Conservation (phyloP, 1,139 yeast species). For the Zygoascus sp. region DNA sequence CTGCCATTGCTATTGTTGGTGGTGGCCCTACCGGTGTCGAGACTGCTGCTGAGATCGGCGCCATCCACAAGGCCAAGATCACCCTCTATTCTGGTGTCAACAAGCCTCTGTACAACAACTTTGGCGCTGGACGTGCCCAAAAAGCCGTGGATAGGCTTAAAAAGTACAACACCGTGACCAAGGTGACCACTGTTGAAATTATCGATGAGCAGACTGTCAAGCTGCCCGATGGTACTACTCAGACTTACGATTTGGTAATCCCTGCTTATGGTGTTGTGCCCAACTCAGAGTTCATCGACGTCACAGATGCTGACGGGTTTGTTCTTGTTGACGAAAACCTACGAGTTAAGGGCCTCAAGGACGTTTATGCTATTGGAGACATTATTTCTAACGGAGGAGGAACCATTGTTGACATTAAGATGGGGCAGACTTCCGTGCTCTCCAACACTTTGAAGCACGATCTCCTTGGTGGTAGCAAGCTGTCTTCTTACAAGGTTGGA, state of each 20-base stretch:
- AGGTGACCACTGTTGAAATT: constrained; percentile 14
- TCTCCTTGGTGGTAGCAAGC: constrained; percentile 11
- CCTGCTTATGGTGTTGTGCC: constrained; percentile 24
- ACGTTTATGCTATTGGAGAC: constrained; percentile 30
- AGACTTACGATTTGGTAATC: constrained; percentile 21
- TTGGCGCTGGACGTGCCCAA: constrained; percentile 18
- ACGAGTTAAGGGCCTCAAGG: constrained; percentile 22
- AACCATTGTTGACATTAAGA: constrained; percentile 21
- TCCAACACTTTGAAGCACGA: constrained; percentile 20
- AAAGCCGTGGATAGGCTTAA: constrained; percentile 18
- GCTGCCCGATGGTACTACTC: constrained; percentile 20
- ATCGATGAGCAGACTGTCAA: constrained; percentile 14
- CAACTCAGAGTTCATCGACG: constrained; percentile 25
- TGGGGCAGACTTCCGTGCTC: constrained; percentile 17
- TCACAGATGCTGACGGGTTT: constrained; percentile 17
- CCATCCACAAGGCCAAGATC: constrained; percentile 23
- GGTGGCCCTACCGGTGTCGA: constrained; percentile 96
- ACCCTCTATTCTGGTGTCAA: constrained; percentile 25
- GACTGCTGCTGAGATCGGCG: constrained; percentile 72
- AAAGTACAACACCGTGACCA: constrained; percentile 24
- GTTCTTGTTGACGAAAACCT: constrained; percentile 23
- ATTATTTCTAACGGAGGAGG: constrained; percentile 17
- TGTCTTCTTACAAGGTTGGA: constrained; percentile 13
- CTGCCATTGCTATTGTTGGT: constrained; percentile 77
- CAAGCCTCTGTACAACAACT: constrained; percentile 18